Percentiles rank a stretch among this genome's conserved stretches.
Conservation (phyloP, 306 rosid species). For the Potentilla sterilis region DNA sequence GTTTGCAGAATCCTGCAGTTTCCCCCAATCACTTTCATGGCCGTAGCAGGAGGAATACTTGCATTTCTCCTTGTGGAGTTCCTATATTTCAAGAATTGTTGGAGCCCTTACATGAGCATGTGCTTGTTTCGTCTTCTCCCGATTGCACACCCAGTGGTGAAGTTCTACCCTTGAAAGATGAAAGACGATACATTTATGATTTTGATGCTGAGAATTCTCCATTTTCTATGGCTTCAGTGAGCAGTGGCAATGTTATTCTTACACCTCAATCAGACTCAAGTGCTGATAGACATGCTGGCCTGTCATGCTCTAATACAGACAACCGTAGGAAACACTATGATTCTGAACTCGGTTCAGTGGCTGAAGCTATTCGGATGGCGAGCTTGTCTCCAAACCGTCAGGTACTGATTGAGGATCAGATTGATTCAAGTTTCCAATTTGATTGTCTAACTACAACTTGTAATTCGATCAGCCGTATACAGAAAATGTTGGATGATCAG, state of each 20-base stretch:
- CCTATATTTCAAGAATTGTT: constrained; percentile 43
- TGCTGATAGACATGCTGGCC: constrained; percentile 42
- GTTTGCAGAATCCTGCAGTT: constrained; percentile 27
- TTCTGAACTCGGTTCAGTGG: constrained; percentile 35
- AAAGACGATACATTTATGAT: constrained; percentile 22
- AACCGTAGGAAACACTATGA: constrained; percentile 33
- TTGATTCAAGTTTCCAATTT: constrained; percentile 71
- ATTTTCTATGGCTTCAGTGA: constrained; percentile 52
- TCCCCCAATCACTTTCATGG: constrained; percentile 33
- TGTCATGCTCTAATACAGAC: constrained; percentile 37
- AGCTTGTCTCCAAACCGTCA: constrained; percentile 35
- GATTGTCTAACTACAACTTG: constrained; percentile 50
- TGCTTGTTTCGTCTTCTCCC: constrained; percentile 40
- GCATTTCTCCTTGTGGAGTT: constrained; percentile 40
- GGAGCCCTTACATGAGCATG: constrained; percentile 37
- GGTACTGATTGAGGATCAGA: constrained; percentile 37
- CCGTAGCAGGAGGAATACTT: constrained; percentile 22
- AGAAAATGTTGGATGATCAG: constrained; percentile 43
- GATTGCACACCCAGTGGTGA: constrained; percentile 31
- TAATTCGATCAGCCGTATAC: constrained; percentile 55
- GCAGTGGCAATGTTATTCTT: constrained; percentile 65
- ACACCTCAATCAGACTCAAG: constrained; percentile 70
- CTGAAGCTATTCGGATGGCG: constrained; percentile 40
- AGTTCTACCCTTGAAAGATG: constrained; percentile 32
- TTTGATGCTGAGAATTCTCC: constrained; percentile 51